A percentile compares a stretch with the other conserved stretches of the same genome.
Conservation (phyloP, 768 basidiomycete genomes). For the Psilocybe cyanescens region DNA sequence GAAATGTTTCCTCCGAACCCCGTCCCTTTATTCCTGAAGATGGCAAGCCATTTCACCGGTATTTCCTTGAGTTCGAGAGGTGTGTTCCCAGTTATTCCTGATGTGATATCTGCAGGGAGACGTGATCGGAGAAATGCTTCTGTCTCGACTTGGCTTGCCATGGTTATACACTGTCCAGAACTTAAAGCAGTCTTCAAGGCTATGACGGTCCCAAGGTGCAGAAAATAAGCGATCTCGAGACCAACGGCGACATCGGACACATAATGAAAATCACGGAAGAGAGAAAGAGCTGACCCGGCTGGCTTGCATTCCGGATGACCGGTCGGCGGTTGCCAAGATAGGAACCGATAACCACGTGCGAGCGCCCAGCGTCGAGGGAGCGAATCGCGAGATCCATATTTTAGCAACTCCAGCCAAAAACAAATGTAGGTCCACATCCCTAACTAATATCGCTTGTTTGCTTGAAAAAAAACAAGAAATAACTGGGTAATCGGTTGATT, state of each 20-base stretch:
- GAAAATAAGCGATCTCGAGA: neutral
- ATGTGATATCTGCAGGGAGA: slow-evolving; percentile 25
- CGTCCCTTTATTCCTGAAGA: slow-evolving; percentile 31
- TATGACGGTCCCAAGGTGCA: neutral
- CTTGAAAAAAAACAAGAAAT: neutral
- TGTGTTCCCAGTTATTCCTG: slow-evolving; percentile 39
- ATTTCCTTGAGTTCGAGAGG: slow-evolving; percentile 38
- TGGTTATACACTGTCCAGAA: neutral
- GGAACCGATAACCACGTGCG: neutral
- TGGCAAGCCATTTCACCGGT: slow-evolving; percentile 39
- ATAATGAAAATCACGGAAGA: neutral
- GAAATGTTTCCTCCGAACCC: slow-evolving; percentile 35
- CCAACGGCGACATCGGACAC: neutral
- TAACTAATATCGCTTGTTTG: neutral
- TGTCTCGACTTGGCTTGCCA: slow-evolving; percentile 9
- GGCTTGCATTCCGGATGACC: neutral
- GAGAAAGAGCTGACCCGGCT: neutral
- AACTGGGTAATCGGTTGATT: no score
- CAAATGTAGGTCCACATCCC: slow-evolving; percentile 11
- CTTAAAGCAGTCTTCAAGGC: neutral
- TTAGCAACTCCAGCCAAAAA: slow-evolving; percentile 1
- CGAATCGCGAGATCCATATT: neutral
- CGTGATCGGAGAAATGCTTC: slow-evolving; percentile 21
- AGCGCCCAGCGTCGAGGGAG: neutral
- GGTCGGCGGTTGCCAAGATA: neutral